Percentiles rank a stretch among this genome's conserved stretches.
phyloP scores from a whole-genome alignment of 306 rosid species.

The Medicago ruthenica region DNA sequence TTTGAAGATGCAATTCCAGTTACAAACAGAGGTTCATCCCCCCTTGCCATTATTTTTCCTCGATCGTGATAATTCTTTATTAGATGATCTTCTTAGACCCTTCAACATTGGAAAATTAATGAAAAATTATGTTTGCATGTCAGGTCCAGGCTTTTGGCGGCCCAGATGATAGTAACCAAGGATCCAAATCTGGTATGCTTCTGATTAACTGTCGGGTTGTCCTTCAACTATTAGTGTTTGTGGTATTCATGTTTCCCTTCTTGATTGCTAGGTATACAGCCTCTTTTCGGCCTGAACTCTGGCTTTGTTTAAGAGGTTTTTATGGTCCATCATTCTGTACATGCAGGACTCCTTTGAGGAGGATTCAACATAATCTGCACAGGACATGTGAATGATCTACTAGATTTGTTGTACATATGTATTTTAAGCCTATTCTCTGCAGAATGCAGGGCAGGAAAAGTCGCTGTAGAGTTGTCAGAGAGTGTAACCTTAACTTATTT shows the following conservation, averaged over 20 bases:
- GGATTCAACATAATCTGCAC: constrained; percentile 48
- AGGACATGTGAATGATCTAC: constrained; percentile 46
- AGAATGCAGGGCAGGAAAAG: constrained; percentile 74
- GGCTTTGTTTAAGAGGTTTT: constrained; percentile 42
- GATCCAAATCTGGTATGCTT: constrained; percentile 48
- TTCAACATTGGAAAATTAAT: not conserved
- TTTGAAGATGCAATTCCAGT: constrained; percentile 80
- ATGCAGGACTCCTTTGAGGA: constrained; percentile 44
- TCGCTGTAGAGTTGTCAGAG: constrained; percentile 73
- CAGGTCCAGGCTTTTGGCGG: constrained; percentile 87
- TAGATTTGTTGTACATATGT: constrained; percentile 66
- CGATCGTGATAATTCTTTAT: not conserved
- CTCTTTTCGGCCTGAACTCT: constrained; percentile 38
- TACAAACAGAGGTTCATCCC: constrained; percentile 65
- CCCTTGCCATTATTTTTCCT: constrained; percentile 2
- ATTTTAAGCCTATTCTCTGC: constrained; percentile 68
- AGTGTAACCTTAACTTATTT: constrained; percentile 59
- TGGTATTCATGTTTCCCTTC: constrained; percentile 34
- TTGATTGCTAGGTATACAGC: constrained; percentile 48
- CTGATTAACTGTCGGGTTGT: constrained; percentile 1
- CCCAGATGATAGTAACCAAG: constrained; percentile 64
- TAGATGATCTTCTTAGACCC: not conserved
- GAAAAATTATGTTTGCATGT: constrained; percentile 43
- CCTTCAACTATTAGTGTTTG: not conserved
- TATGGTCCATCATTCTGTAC: constrained; percentile 47